These are phyloP conservation scores for Coemansia aciculifera DNA, from an alignment of 192 early-diverging fungal species.

Conservation along the genomic window DNA sequence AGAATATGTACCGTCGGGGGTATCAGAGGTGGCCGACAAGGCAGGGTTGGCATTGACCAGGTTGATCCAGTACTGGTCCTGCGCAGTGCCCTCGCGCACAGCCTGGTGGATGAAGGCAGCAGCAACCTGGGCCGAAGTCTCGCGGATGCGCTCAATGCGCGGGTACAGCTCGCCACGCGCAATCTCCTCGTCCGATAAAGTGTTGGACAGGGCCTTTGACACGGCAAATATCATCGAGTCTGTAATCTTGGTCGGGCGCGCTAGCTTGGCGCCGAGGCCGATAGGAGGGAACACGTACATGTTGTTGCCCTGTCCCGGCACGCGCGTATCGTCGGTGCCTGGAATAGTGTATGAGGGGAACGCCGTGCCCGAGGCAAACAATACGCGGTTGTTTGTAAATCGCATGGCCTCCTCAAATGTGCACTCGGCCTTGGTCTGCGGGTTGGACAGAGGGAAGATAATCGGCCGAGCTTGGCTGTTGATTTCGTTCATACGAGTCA, in stretches of 20 bases:
- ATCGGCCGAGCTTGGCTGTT: slow-evolving; percentile 70
- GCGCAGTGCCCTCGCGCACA: slow-evolving; percentile 63
- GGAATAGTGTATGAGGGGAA: slow-evolving; percentile 81
- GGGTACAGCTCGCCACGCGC: slow-evolving; percentile 80
- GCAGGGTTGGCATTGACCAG: slow-evolving; percentile 51
- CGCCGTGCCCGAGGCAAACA: slow-evolving; percentile 95
- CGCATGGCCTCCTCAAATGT: slow-evolving; percentile 90
- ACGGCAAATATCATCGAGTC: slow-evolving; percentile 81
- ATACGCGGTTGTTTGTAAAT: slow-evolving; percentile 77
- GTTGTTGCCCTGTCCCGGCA: slow-evolving; percentile 91
- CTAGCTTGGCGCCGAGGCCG: slow-evolving; percentile 81
- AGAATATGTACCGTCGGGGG: slow-evolving; percentile 48
- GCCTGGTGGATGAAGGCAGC: slow-evolving; percentile 73
- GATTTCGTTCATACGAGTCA: slow-evolving; percentile 72
- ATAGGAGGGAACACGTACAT: slow-evolving; percentile 97
- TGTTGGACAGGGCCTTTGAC: slow-evolving; percentile 75
- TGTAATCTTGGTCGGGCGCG: slow-evolving; percentile 68
- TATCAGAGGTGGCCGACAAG: slow-evolving; percentile 22
- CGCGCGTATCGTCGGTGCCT: slow-evolving; percentile 32
- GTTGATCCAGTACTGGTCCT: slow-evolving; percentile 53
- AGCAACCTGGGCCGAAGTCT: slow-evolving; percentile 78
- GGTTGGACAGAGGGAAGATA: slow-evolving; percentile 91
- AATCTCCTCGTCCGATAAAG: slow-evolving; percentile 70
- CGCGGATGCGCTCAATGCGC: slow-evolving; percentile 79
- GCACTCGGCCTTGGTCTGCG: slow-evolving; percentile 89